A percentile compares a stretch with the other conserved stretches of the same genome.
These are phyloP conservation scores for Aspergillus ochraceoroseus DNA, from an alignment of 2,329 filamentous ascomycete genomes.

Conservation along the genomic window DNA sequence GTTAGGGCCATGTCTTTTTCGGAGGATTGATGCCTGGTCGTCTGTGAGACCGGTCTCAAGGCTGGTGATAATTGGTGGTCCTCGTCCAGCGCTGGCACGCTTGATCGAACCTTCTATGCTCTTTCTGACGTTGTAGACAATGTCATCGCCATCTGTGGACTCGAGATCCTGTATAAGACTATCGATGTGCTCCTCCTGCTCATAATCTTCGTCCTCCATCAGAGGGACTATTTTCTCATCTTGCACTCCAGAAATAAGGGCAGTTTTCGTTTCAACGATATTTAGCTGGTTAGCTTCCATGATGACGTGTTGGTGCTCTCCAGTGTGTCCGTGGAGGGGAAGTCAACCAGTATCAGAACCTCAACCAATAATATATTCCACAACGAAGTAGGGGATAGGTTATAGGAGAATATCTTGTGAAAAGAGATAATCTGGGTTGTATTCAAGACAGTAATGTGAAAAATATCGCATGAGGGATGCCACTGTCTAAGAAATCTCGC, in stretches of 20 bases:
- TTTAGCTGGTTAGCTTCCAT: background rate
- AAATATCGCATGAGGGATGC: too few relatives aligned
- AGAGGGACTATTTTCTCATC: conserved; percentile 51
- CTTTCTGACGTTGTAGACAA: conserved; percentile 49
- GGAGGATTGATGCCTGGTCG: conserved; percentile 58
- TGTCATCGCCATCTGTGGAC: conserved; percentile 66
- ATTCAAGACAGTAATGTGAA: too few relatives aligned
- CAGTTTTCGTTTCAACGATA: background rate
- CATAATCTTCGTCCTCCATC: conserved; percentile 53
- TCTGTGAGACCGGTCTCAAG: conserved; percentile 67
- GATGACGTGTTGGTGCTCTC: background rate
- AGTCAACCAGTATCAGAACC: too few relatives aligned
- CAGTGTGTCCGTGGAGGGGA: too few relatives aligned
- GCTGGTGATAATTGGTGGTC: conserved; percentile 74
- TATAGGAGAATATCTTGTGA: too few relatives aligned
- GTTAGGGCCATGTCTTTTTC: conserved; percentile 75
- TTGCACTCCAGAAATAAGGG: background rate
- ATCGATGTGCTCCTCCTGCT: conserved; percentile 79
- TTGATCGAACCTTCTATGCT: conserved; percentile 54
- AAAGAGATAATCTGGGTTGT: background rate
- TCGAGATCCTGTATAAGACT: conserved; percentile 75
- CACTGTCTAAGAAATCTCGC: too few relatives aligned
- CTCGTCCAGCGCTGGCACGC: conserved; percentile 58
- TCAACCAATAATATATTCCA: too few relatives aligned
- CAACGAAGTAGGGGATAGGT: too few relatives aligned